Evolutionary conservation across 2,329 filamentous ascomycete species (phyloP), one percentile per base, ranked within the genome.

Genomic region (Xylariaceae sp.): DNA sequence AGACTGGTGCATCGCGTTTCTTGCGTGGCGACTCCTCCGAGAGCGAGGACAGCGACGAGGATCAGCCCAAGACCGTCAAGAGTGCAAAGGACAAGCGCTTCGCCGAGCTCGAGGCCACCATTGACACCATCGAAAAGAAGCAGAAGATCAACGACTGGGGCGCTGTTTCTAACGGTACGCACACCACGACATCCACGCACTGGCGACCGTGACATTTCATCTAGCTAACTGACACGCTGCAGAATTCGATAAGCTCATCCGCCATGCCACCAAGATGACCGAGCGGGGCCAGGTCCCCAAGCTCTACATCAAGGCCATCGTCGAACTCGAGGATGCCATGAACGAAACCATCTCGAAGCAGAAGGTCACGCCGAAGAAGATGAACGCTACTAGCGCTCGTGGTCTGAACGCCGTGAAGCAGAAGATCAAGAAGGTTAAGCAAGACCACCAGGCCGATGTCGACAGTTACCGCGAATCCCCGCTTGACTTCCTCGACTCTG

Each of bases 141-240:
- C 83, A 94, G 77, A 97, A 96, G 82, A 99, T 97, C 73, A 92
- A 90, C 72, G 94, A 99, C 78, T 99, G 94, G 94, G 89, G 88
- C 67, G 87, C 93, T 64, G 95, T 97, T 68, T 90, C 91, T 64
- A 84, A 85, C 72, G 92, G 92, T 95, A 83, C 71, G 87, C 71
- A 15, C 51, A 35, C 39, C 44, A 42, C 11, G 35, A 39, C 37
- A 9, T 23, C 10, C 17, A 23, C 34, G 34, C 15, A 18, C 4
- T 17, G 4, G 13, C 23, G 11, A 51, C 42, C 9, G 23, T 13
- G 30, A 11, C 17, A 23, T 2, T 52, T 18, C 55, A 47, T 30
- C 44, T 37, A 11, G 17, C 50, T 55, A 52, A 52, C 61, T 58
- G 55, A 60, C 42, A n/a, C 18, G 3, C 48, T 61, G 17, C 72